Percentiles rank a stretch among this genome's conserved stretches.
Evolutionary conservation across 2,329 filamentous ascomycete species (phyloP).

Genomic region (Hypocrella siamensis): DNA sequence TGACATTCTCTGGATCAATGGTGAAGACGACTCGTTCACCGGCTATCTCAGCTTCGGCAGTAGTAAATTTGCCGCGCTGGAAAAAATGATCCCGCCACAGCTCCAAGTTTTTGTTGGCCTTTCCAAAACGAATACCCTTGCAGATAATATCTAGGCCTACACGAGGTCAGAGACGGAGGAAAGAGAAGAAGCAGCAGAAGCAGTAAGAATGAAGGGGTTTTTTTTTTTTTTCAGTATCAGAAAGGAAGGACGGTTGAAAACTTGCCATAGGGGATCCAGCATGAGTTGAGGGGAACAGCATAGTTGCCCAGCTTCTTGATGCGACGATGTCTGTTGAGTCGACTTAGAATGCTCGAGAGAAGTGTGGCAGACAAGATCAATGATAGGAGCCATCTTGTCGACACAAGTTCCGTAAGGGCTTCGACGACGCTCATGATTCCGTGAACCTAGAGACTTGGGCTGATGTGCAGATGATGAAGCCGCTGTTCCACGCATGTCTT

Average conservation of each 20-base stretch:
- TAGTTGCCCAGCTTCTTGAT: constrained; percentile 30
- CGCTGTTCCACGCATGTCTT: too few relatives aligned
- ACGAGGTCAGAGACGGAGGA: not conserved
- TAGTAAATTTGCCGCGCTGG: constrained; percentile 27
- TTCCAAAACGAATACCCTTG: constrained; percentile 34
- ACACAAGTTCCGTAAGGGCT: constrained; percentile 25
- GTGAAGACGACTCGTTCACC: constrained; percentile 24
- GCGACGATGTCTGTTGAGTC: constrained; percentile 25
- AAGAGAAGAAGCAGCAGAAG: not conserved
- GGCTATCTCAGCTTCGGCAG: constrained; percentile 49
- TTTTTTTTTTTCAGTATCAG: not conserved
- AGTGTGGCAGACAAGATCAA: constrained; percentile 20
- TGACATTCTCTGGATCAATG: constrained; percentile 39
- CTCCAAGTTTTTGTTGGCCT: constrained; percentile 39
- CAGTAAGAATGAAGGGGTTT: too few relatives aligned
- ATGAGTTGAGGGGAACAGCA: constrained; percentile 17
- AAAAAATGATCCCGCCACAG: constrained; percentile 43
- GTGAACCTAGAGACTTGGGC: too few relatives aligned
- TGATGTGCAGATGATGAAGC: too few relatives aligned
- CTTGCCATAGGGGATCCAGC: constrained; percentile 30
- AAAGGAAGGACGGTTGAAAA: not conserved
- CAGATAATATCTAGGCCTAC: constrained; percentile 48
- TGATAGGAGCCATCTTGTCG: constrained; percentile 21
- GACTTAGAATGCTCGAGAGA: constrained; percentile 19
- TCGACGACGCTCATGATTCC: constrained; percentile 42